Conservation (phyloP, 768 basidiomycete species). For the Exidia glandulosa region DNA sequence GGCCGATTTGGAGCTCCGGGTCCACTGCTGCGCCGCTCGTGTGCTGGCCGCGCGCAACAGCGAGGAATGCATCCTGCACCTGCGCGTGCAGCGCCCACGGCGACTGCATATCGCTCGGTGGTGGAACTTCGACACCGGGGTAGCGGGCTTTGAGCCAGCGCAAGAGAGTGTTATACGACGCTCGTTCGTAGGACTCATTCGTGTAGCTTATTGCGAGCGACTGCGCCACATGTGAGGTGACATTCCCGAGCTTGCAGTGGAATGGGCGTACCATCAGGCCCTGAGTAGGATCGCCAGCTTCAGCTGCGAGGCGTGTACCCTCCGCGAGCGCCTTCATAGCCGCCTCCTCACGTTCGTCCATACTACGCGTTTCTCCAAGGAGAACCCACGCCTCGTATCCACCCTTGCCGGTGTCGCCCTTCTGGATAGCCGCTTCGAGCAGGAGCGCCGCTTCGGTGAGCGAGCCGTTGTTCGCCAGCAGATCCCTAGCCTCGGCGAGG, state of each 20-base stretch:
- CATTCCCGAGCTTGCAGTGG: neutral
- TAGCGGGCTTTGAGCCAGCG: slow-evolving; percentile 70
- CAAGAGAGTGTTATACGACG: slow-evolving; percentile 73
- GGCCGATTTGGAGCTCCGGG: slow-evolving; percentile 84
- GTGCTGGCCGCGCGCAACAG: slow-evolving; percentile 75
- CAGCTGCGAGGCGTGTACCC: slow-evolving; percentile 57
- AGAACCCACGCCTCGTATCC: slow-evolving; percentile 89
- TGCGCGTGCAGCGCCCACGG: slow-evolving; percentile 75
- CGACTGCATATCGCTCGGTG: slow-evolving; percentile 34
- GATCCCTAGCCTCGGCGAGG: slow-evolving; percentile 60
- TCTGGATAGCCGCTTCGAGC: slow-evolving; percentile 84
- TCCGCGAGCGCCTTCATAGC: slow-evolving; percentile 72
- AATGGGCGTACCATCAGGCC: slow-evolving; percentile 58
- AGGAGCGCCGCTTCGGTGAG: slow-evolving; percentile 78
- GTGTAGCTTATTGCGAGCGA: slow-evolving; percentile 93
- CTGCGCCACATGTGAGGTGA: slow-evolving; percentile 27
- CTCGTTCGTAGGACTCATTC: slow-evolving; percentile 85
- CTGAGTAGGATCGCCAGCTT: slow-evolving; percentile 46
- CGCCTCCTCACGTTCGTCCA: slow-evolving; percentile 80
- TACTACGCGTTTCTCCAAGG: slow-evolving; percentile 77
- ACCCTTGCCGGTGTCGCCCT: slow-evolving; percentile 66
- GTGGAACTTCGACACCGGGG: slow-evolving; percentile 40
- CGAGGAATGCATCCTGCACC: slow-evolving; percentile 75
- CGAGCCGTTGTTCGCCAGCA: slow-evolving; percentile 73
- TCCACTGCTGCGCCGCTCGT: slow-evolving; percentile 51